These are phyloP conservation scores for Eucalyptus albens DNA, from an alignment of 345 rosid species.

Conservation along the genomic window DNA sequence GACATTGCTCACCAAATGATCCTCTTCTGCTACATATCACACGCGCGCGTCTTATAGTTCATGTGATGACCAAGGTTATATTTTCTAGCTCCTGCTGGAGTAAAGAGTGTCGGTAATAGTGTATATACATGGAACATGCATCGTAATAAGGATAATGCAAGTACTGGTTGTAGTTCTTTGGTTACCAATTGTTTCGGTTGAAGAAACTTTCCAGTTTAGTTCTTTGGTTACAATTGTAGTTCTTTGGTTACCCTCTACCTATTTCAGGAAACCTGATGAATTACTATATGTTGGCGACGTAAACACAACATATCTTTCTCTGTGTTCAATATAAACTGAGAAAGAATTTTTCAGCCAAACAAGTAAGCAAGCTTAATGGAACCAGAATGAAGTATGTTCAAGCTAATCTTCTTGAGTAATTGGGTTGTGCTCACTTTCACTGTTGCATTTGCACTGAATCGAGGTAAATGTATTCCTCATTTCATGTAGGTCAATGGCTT, in stretches of 20 bases:
- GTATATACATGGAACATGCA: neutral
- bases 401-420: neutral
- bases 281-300: neutral
- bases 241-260: too few relatives aligned
- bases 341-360: neutral
- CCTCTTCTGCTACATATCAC: neutral
- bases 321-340: neutral
- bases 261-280: neutral
- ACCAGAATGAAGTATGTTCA: neutral
- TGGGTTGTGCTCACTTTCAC: neutral
- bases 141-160: neutral
- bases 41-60: neutral
- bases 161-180: neutral
- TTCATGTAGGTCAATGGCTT: neutral
- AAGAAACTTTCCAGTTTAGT: too few relatives aligned
- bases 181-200: neutral
- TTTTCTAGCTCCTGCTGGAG: neutral
- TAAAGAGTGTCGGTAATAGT: neutral
- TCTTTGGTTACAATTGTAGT: neutral
- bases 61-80: neutral
- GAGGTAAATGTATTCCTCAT: neutral
- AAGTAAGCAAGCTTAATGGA: neutral
- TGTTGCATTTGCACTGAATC: neutral
- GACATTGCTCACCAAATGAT: neutral
- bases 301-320: neutral